Conservation (phyloP, 331 rosid genomes). For the Cydonia oblonga region DNA sequence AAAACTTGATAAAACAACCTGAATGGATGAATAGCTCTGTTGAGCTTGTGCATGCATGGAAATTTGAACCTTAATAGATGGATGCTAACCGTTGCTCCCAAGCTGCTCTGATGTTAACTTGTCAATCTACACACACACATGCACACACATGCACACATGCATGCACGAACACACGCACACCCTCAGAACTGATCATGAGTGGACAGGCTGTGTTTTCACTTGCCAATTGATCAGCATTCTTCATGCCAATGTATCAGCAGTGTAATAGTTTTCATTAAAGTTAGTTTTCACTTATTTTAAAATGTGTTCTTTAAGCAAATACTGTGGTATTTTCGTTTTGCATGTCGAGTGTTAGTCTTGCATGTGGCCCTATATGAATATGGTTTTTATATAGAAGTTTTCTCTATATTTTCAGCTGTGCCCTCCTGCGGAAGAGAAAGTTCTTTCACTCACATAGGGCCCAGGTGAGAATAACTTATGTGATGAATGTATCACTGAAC, state of each 20-base stretch:
- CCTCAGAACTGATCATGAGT: neutral
- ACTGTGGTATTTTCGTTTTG: neutral
- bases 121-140: neutral
- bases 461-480: conserved; percentile 42
- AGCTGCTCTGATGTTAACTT: neutral
- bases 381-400: neutral
- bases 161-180: neutral
- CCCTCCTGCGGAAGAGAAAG: conserved; percentile 39
- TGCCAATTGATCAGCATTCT: neutral
- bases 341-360: neutral
- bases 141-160: neutral
- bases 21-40: neutral
- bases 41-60: neutral
- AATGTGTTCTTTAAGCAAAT: neutral
- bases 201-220: neutral
- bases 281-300: neutral
- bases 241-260: neutral
- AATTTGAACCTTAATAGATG: neutral
- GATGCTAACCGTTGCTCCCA: neutral
- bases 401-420: conserved; percentile 37
- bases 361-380: neutral
- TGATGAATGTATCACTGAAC: neutral
- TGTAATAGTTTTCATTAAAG: too few relatives aligned
- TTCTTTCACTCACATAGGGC: conserved; percentile 73
- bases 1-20: neutral